Percentiles rank a stretch among this genome's conserved stretches.
These are phyloP conservation scores for Thelonectria rubi DNA, from an alignment of 2,329 filamentous ascomycete genomes.

Conservation along the genomic window DNA sequence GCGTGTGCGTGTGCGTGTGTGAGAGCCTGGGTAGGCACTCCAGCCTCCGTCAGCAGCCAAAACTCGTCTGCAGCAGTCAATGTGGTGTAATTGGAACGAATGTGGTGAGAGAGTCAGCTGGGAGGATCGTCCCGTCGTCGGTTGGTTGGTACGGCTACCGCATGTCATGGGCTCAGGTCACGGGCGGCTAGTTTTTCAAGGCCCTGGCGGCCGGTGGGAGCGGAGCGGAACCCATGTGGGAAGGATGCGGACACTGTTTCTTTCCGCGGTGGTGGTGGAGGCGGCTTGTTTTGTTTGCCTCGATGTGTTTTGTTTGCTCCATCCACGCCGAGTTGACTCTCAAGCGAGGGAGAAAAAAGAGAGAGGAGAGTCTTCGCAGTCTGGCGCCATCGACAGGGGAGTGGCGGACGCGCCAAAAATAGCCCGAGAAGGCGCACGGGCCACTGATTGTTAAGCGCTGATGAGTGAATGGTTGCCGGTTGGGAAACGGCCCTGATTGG, in stretches of 20 bases:
- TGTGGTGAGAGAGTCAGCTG: slow-evolving; percentile 18
- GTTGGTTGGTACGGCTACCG: slow-evolving; percentile 10
- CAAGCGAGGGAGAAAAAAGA: not conserved
- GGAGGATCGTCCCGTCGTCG: slow-evolving; percentile 11
- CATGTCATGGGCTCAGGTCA: slow-evolving; percentile 4
- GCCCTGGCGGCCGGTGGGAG: not conserved
- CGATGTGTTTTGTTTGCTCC: not conserved
- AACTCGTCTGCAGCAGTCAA: not conserved
- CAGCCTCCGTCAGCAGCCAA: not conserved
- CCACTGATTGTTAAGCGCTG: slow-evolving; percentile 25
- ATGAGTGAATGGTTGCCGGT: slow-evolving; percentile 1
- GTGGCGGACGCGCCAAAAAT: slow-evolving; percentile 30
- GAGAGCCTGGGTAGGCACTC: not conserved
- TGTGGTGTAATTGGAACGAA: not conserved
- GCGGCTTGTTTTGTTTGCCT: not conserved
- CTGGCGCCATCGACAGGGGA: not conserved
- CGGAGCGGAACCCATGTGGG: not conserved
- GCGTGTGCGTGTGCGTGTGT: too few relatives aligned
- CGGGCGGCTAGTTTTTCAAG: not conserved
- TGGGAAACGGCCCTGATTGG: slow-evolving; percentile 14
- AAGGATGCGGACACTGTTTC: not conserved
- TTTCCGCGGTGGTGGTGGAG: not conserved
- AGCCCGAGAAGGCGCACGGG: slow-evolving; percentile 7
- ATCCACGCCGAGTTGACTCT: too few relatives aligned
- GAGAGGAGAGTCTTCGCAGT: not conserved